Percentiles rank a stretch among this genome's conserved stretches.
phyloP scores from a whole-genome alignment of 495 filamentous ascomycete species.

The Acidiella bohemica region DNA sequence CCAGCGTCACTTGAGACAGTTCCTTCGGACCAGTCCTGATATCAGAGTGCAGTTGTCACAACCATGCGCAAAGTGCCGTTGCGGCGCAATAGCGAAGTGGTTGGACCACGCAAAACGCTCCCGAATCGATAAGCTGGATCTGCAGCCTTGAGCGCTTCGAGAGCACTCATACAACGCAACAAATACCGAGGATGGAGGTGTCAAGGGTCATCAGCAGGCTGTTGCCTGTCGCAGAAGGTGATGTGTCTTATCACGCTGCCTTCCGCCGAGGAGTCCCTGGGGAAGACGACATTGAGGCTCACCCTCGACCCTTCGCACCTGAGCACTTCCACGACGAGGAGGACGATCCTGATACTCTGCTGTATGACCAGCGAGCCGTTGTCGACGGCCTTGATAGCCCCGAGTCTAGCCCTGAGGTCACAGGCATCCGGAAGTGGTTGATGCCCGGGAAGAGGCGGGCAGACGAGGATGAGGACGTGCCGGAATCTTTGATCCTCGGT shows the following conservation, averaged over 20 bases:
- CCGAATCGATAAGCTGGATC: no score
- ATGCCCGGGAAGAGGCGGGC: slow-evolving; percentile 4
- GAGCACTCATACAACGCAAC: no score
- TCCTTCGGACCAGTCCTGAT: no score
- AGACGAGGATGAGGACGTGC: slow-evolving; percentile 83
- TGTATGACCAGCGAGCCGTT: slow-evolving; percentile 2
- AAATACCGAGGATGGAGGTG: slow-evolving; percentile 52
- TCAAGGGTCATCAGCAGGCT: slow-evolving; percentile 67
- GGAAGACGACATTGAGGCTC: slow-evolving; percentile 12
- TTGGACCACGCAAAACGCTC: no score
- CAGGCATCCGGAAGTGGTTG: slow-evolving; percentile 4
- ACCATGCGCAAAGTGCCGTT: no score
- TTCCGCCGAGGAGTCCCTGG: slow-evolving; percentile 4
- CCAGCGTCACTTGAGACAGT: no score
- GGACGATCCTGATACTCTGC: slow-evolving; percentile 11
- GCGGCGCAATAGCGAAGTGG: no score
- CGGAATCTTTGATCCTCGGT: slow-evolving; percentile 76
- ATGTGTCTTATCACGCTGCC: slow-evolving; percentile 19
- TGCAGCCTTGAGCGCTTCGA: no score
- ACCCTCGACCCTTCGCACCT: neutral
- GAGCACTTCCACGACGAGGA: slow-evolving; percentile 14
- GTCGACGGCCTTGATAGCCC: neutral
- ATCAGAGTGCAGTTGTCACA: no score
- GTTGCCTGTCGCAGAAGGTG: slow-evolving; percentile 45
- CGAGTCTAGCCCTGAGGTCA: slow-evolving; percentile 6